A percentile compares a stretch with the other conserved stretches of the same genome.
Evolutionary conservation across 2,329 filamentous ascomycete species (phyloP).

Genomic region (Rhytidhysteron rufulum): DNA sequence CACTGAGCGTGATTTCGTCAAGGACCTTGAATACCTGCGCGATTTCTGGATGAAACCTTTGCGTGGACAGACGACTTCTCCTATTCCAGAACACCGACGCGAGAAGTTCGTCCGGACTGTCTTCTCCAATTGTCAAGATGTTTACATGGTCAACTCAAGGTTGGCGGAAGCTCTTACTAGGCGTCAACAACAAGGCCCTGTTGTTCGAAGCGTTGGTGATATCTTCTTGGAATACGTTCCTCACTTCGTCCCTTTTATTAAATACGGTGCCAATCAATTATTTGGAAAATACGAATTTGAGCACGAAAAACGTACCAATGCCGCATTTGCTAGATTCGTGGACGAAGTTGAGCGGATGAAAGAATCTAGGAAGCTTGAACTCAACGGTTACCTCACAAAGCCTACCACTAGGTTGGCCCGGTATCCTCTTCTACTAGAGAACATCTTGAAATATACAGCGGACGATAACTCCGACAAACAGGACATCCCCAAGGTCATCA

Average conservation of each 20-base stretch:
- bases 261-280: conserved; percentile 91
- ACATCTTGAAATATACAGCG: conserved; percentile 86
- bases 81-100: conserved; percentile 80
- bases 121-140: conserved; percentile 94
- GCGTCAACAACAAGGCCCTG: conserved; percentile 82
- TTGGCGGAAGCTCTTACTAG: conserved; percentile 86
- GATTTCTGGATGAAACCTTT: conserved; percentile 98
- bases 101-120: conserved; percentile 92
- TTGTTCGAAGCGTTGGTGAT: conserved; percentile 87
- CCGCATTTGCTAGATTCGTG: conserved; percentile 82
- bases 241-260: conserved; percentile 92
- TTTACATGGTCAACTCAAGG: conserved; percentile 84
- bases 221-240: conserved; percentile 91
- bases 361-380: conserved; percentile 91
- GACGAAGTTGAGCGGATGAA: conserved; percentile 95
- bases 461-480: conserved; percentile 85
- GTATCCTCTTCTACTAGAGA: conserved; percentile 88
- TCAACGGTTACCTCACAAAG: conserved; percentile 97
- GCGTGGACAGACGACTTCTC: conserved; percentile 65
- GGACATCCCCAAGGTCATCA: conserved; percentile 86
- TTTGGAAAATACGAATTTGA: conserved; percentile 98
- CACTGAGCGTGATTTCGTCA: conserved; percentile 97
- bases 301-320: conserved; percentile 85
- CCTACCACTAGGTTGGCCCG: conserved; percentile 91
- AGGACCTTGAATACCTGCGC: conserved; percentile 93